Conservation (phyloP, 2,329 filamentous ascomycete genomes). For the Aspergillus novofumigatus region DNA sequence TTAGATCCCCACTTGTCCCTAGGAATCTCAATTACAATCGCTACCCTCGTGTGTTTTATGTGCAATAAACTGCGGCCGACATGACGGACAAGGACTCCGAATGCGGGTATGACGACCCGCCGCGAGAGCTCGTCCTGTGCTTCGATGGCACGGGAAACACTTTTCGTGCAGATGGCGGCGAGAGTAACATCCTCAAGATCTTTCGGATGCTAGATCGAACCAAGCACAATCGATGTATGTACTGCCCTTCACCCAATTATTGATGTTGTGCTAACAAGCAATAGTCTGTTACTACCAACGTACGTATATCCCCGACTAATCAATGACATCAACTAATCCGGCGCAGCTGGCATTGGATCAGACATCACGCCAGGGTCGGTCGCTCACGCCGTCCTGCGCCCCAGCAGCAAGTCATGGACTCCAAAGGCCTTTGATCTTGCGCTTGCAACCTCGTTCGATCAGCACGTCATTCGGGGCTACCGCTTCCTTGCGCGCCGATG, state of each 20-base stretch:
- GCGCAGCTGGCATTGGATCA: constrained; percentile 17
- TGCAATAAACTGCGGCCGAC: no score
- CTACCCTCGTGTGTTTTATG: no score
- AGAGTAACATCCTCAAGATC: constrained; percentile 42
- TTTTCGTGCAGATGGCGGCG: constrained; percentile 34
- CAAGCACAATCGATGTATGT: constrained; percentile 19
- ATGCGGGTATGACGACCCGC: background rate
- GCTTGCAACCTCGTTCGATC: constrained; percentile 13
- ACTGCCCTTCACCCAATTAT: background rate
- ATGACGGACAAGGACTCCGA: background rate
- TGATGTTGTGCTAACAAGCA: background rate
- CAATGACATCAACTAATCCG: background rate
- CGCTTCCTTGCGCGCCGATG: constrained; percentile 18
- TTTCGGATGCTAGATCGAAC: constrained; percentile 36
- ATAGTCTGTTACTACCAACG: constrained; percentile 21
- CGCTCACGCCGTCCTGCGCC: constrained; percentile 9
- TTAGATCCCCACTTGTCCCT: background rate
- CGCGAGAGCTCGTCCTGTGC: constrained; percentile 28
- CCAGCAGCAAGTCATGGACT: constrained; percentile 7
- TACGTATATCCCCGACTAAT: background rate
- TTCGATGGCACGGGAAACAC: constrained; percentile 42
- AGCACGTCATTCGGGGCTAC: constrained; percentile 19
- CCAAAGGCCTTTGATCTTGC: constrained; percentile 12
- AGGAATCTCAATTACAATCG: background rate
- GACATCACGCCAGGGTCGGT: constrained; percentile 10